phyloP scores from a whole-genome alignment of 140 eudicot genomes.

The Bidens hawaiensis region DNA sequence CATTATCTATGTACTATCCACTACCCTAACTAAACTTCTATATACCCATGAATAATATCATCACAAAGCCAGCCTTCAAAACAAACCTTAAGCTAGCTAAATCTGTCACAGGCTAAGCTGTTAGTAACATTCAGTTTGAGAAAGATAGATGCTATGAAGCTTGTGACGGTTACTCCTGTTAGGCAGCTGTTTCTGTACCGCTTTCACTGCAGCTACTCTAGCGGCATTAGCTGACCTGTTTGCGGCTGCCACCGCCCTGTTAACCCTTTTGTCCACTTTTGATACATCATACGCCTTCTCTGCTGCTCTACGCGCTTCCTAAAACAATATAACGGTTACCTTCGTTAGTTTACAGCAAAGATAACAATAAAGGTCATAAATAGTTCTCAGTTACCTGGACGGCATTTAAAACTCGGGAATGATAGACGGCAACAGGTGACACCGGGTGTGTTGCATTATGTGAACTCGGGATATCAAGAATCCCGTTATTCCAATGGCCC shows the following conservation, averaged over 20 bases:
- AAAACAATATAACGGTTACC: conserved; percentile 1
- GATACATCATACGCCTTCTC: conserved; percentile 78
- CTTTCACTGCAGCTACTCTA: conserved; percentile 90
- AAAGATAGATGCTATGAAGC: conserved; percentile 29
- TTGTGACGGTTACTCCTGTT: conserved; percentile 34
- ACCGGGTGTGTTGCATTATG: conserved; percentile 56
- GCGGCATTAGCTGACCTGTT: conserved; percentile 96
- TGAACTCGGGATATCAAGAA: conserved; percentile 81
- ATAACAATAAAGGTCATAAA: too few species aligned
- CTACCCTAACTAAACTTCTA: conserved; percentile 36
- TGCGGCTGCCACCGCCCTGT: conserved; percentile 80
- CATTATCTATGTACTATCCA: conserved; percentile 28
- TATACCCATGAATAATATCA: neutral
- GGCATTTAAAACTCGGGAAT: conserved; percentile 79
- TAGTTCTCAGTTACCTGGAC: conserved; percentile 78
- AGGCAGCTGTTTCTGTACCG: conserved; percentile 78
- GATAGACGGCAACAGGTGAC: conserved; percentile 85
- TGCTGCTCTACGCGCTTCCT: conserved; percentile 93
- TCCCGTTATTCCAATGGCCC: conserved; percentile 89
- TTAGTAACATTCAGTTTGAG: conserved; percentile 4
- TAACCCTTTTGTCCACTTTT: conserved; percentile 92
- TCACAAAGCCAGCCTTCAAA: conserved; percentile 9
- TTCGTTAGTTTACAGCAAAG: neutral
- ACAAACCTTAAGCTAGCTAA: conserved; percentile 9
- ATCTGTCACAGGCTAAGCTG: neutral